Evolutionary conservation across 73 alveolate species (phyloP).

Genomic region (Symbiodinium pilosum): DNA sequence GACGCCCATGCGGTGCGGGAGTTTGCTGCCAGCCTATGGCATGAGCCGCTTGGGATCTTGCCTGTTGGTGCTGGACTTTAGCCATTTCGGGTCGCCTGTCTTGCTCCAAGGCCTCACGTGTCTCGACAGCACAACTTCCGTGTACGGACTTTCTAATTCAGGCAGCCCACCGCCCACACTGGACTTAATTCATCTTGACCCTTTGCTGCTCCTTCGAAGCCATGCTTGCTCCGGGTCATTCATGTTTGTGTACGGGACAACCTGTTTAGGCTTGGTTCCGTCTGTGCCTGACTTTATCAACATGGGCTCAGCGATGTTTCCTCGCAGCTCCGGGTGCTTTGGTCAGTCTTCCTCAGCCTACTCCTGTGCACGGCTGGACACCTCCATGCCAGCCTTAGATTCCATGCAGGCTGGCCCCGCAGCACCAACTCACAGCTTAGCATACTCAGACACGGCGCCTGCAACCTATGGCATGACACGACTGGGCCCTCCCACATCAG

Average conservation of each 20-base stretch:
- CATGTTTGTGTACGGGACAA: not conserved
- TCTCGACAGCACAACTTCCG: constrained; percentile 26
- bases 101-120: constrained; percentile 29
- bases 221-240: constrained; percentile 28
- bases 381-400: not conserved
- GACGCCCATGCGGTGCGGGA: constrained; percentile 48
- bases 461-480: constrained; percentile 76
- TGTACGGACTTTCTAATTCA: constrained; percentile 51
- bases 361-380: constrained; percentile 35
- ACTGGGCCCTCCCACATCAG: constrained; percentile 1
- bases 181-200: constrained; percentile 47
- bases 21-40: constrained; percentile 19
- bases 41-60: constrained; percentile 42
- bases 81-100: constrained; percentile 24
- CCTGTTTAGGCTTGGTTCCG: constrained; percentile 13
- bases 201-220: constrained; percentile 17
- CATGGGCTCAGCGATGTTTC: not conserved
- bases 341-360: constrained; percentile 45
- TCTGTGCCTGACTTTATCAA: constrained; percentile 39
- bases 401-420: constrained; percentile 8
- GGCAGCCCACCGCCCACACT: constrained; percentile 26
- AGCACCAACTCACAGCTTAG: constrained; percentile 5
- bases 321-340: constrained; percentile 2
- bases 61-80: constrained; percentile 32
- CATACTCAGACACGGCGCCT: not conserved